These are phyloP conservation scores for Lactarius pseudohatsudake DNA, from an alignment of 768 basidiomycete species.

Conservation along the genomic window DNA sequence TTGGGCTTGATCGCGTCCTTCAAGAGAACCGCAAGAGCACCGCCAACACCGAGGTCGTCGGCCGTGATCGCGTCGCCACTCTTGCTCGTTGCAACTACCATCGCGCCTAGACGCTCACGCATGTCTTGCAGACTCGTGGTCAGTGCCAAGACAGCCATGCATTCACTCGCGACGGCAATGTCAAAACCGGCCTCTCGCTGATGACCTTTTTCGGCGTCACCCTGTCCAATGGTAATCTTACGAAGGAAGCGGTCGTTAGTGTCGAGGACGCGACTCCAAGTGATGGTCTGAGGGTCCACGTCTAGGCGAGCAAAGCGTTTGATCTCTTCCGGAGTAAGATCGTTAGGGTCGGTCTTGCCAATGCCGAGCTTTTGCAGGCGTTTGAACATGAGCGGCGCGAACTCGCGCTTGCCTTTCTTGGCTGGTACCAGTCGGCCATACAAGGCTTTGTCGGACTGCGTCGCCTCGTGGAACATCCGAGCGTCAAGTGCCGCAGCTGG, in stretches of 20 bases:
- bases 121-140: slow-evolving; percentile 88
- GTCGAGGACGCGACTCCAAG: slow-evolving; percentile 97
- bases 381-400: slow-evolving; percentile 95
- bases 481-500: slow-evolving; percentile 94
- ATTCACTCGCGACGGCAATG: slow-evolving; percentile 95
- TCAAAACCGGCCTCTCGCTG: slow-evolving; percentile 92
- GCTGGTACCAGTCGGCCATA: slow-evolving; percentile 89
- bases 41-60: slow-evolving; percentile 93
- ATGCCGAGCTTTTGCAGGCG: slow-evolving; percentile 95
- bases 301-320: slow-evolving; percentile 89
- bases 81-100: slow-evolving; percentile 96
- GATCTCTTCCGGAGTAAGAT: slow-evolving; percentile 90
- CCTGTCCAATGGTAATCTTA: slow-evolving; percentile 90
- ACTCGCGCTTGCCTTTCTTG: slow-evolving; percentile 93
- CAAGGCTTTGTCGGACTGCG: slow-evolving; percentile 92
- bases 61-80: slow-evolving; percentile 90
- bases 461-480: slow-evolving; percentile 96
- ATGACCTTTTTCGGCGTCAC: slow-evolving; percentile 84
- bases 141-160: slow-evolving; percentile 96
- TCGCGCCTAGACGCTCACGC: slow-evolving; percentile 87
- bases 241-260: slow-evolving; percentile 97
- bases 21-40: slow-evolving; percentile 94
- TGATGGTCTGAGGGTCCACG: slow-evolving; percentile 86
- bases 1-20: slow-evolving; percentile 99
- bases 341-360: slow-evolving; percentile 88